Evolutionary conservation across 2,329 filamentous ascomycete species (phyloP).

Genomic region (Colletotrichum falcatum): DNA sequence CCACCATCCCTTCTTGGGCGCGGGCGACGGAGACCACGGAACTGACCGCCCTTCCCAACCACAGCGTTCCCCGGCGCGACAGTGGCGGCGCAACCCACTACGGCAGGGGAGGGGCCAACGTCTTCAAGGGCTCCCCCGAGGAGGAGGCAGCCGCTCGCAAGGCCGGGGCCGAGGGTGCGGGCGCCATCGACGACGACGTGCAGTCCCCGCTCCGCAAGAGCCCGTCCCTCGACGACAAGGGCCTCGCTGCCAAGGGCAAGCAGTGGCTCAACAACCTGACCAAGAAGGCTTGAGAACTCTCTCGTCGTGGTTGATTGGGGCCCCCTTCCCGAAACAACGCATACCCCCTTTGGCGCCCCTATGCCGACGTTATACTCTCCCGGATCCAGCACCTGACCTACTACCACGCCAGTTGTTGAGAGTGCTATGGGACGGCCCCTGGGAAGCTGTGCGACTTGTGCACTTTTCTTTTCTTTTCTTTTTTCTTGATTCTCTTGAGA

Average conservation of each 20-base stretch:
- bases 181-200: conserved; percentile 50
- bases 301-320: background rate
- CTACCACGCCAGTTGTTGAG: background rate
- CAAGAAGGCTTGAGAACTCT: conserved; percentile 57
- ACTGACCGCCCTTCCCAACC: conserved; percentile 38
- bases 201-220: conserved; percentile 41
- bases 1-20: background rate
- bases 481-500: background rate
- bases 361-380: background rate
- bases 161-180: conserved; percentile 45
- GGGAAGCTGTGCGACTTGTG: background rate
- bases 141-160: conserved; percentile 50
- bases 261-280: conserved; percentile 63
- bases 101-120: conserved; percentile 82
- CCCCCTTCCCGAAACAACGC: background rate
- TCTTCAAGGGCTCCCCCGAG: conserved; percentile 64
- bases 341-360: background rate
- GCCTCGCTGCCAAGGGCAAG: conserved; percentile 59
- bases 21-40: background rate
- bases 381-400: background rate
- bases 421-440: background rate
- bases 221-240: conserved; percentile 39
- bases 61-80: conserved; percentile 65
- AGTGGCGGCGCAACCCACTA: conserved; percentile 72
- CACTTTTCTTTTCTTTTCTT: too few relatives aligned